Base-by-base conservation (phyloP, 2,329 filamentous ascomycete species). In the Cladobotryum protrusum region DNA sequence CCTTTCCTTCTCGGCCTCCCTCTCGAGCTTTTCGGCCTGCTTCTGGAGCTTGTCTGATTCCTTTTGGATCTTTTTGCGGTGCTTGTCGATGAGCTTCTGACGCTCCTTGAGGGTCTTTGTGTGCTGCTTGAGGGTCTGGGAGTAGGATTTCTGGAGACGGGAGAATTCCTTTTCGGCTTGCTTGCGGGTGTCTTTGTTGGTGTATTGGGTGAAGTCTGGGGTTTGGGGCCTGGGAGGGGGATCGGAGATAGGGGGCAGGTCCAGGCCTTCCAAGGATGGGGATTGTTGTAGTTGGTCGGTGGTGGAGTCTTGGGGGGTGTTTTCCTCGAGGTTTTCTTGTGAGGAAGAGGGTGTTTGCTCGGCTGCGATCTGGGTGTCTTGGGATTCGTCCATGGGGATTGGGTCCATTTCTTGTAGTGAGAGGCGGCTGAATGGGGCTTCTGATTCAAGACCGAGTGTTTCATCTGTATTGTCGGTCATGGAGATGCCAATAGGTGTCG, bases 131-230 rank as follows among this genome's bases (percentile, higher is more conserved):
- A 87, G 65, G 11, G 82, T 79, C 59, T 81, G 76, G 24, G 85
- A 77, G 61, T 89, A 86, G 8, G 74, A 73, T 61, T 87, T 87
- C 32, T 81, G 71, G 1, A 74, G 72, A 12, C 78, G 75, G 46
- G 80, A 79, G 49, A 82, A 75, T 58, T 89, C 84, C 50, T 84
- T 86, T 58, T 88, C 82, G 1, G 83, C 85, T 37, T 82, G 74
- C 58, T 86, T 88, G 8, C 81, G 79, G 24, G 79, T 72, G 6
- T 81, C 78, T 59, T 85, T 85, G 65, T 88, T 82, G 2, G 75
- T 69, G 61, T 81, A 83, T 43, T 73, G 68, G 41, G 73, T 71
- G 1, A 83, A 63, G 56, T 89, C 76, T 2, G 85, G 77, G 7
- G 61, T 52, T 1, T 55, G 52, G 3, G 65, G 67, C 2, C 72